Percentiles rank a stretch among this genome's conserved stretches.
phyloP scores from a whole-genome alignment of 768 basidiomycete genomes.

The Termitomyces sp. region DNA sequence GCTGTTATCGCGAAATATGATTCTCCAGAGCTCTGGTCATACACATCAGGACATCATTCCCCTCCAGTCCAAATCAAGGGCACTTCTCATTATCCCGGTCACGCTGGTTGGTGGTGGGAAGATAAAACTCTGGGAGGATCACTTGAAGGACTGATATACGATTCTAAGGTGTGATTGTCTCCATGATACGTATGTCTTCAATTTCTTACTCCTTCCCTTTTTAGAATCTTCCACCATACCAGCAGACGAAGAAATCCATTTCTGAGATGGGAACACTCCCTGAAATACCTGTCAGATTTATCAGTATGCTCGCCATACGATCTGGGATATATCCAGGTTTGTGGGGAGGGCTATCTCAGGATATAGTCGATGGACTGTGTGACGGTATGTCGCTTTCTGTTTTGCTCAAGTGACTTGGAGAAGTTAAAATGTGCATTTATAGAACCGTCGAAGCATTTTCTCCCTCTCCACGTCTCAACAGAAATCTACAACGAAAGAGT shows the following conservation, averaged over 20 bases:
- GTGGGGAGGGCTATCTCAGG: not conserved
- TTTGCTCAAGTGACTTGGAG: not conserved
- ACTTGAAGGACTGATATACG: constrained; percentile 1
- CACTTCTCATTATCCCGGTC: not conserved
- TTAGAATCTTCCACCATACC: not conserved
- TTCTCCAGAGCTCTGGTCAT: not conserved
- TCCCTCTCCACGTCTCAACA: not conserved
- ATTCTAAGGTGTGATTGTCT: not conserved
- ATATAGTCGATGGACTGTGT: not conserved
- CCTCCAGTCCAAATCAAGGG: not conserved
- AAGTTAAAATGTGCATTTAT: not conserved
- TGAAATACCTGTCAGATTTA: not conserved
- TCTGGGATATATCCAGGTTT: not conserved
- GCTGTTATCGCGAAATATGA: not conserved
- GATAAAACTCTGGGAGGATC: constrained; percentile 3
- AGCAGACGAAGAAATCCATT: not conserved
- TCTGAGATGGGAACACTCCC: not conserved
- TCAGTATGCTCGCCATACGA: not conserved
- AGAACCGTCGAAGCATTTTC: not conserved
- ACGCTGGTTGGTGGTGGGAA: constrained; percentile 2
- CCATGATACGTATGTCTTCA: accelerated
- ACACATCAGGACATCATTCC: not conserved
- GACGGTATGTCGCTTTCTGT: not conserved
- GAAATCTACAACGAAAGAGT: not conserved
- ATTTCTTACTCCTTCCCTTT: not conserved